Evolutionary conservation across 2,329 filamentous ascomycete genomes (phyloP).

Genomic region (Paracorniculantispora psalliotae): DNA sequence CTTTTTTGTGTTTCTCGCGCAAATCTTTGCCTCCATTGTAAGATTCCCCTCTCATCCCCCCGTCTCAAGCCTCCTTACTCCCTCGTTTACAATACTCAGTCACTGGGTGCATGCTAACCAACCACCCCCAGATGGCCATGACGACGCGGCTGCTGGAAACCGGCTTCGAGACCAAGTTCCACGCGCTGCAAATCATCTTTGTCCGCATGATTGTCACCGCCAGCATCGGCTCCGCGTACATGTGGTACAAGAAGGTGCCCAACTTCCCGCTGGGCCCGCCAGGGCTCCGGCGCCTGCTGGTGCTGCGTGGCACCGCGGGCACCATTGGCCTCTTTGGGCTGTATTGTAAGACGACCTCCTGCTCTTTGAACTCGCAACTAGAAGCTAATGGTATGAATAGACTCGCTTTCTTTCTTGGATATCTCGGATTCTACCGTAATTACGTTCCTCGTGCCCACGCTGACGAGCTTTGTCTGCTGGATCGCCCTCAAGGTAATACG

Average conservation of each 20-base stretch:
- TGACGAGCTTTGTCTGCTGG: conserved; percentile 63
- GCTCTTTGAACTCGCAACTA: neutral
- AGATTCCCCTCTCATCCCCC: conserved; percentile 1
- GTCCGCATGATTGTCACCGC: conserved; percentile 37
- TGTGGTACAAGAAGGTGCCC: conserved; percentile 42
- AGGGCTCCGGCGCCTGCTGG: conserved; percentile 57
- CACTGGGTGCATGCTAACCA: conserved; percentile 12
- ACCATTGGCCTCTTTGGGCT: conserved; percentile 61
- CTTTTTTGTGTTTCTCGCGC: conserved; percentile 35
- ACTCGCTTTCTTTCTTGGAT: conserved; percentile 59
- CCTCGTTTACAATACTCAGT: no score
- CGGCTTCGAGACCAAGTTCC: conserved; percentile 31
- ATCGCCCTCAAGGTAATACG: conserved; percentile 31
- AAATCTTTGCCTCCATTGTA: conserved; percentile 38
- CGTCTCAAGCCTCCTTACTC: neutral
- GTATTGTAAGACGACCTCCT: conserved; percentile 29
- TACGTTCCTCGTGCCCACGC: conserved; percentile 69
- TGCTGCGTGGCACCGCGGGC: conserved; percentile 60
- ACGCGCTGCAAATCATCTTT: conserved; percentile 39
- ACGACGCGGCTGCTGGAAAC: conserved; percentile 33
- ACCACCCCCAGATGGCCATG: conserved; percentile 36
- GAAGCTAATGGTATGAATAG: conserved; percentile 24
- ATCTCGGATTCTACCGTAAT: conserved; percentile 76
- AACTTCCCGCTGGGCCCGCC: conserved; percentile 62
- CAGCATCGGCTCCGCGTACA: conserved; percentile 33